Base-by-base conservation (phyloP, 1,139 yeast genomes). In the Taphrina sp. region DNA sequence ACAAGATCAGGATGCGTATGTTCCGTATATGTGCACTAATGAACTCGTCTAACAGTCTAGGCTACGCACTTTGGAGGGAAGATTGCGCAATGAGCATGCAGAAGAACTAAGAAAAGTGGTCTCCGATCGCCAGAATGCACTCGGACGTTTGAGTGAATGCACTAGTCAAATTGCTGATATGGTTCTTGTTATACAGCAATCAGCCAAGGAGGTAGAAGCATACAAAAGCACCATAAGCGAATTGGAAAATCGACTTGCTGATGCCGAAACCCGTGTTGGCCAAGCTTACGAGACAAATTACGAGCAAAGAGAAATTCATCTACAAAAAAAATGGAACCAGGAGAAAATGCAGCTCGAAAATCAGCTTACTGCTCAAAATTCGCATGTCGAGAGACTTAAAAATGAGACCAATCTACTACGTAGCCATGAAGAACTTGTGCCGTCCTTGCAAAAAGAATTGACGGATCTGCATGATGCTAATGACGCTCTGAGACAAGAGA, bases 271-370 rank as follows among this genome's bases (percentile, higher is more conserved):
- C n/a, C n/a, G n/a, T n/a, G n/a, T n/a, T n/a, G n/a, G n/a, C 31
- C 31, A 12, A 26, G 31, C 7, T 7, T 7, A 12, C 31, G 10
- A 26, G 31, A 7, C 7, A 7, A 7, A 26, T 26, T 26, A 26
- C 31, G 31, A 26, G 12, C 31, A 26, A 12, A 7, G 12, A 26
- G 31, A 7, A 26, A 26, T n/a, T n/a, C n/a, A n/a, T n/a, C n/a
- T n/a, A n/a, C n/a, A 26, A 7, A 26, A 26, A 12, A 26, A 12
- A 7, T 12, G 31, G 14, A 38, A 29, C 29, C 47, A 43, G 22
- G 47, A 43, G 5, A 7, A 14, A 16, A 43, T 43, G 47, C 16
- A 17, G 5, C 26, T 31, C 10, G 47, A 43, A 23, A 43, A 43
- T 14, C 47, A 31, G 16, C 8, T 33, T 7, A 43, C 29, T 12